Evolutionary conservation across 768 basidiomycete species (phyloP).

Genomic region (Podaxis sp.): DNA sequence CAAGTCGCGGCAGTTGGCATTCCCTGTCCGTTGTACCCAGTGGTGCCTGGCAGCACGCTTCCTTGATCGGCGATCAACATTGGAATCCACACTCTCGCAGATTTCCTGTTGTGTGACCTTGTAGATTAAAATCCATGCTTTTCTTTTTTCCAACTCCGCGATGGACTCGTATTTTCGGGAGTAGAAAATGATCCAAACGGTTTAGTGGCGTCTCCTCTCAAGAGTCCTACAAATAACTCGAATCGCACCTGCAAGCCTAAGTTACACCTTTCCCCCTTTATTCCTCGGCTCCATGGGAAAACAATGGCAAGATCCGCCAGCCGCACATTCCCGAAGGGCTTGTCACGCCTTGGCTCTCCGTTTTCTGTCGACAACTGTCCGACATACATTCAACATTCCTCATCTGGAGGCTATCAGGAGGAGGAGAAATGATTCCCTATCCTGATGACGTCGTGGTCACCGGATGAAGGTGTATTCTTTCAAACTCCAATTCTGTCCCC

Average conservation of each 20-base stretch:
- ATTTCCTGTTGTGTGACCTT: conserved; percentile 17
- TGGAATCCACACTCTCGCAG: conserved; percentile 33
- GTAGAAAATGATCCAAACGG: conserved; percentile 27
- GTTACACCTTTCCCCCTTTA: conserved; percentile 17
- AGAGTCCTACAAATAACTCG: conserved; percentile 23
- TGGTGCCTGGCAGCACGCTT: conserved; percentile 39
- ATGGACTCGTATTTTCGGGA: conserved; percentile 12
- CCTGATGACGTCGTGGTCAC: background rate
- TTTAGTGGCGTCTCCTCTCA: conserved; percentile 33
- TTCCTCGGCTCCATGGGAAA: conserved; percentile 23
- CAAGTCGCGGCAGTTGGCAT: conserved; percentile 36
- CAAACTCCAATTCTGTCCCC: background rate
- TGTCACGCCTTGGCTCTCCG: conserved; percentile 14
- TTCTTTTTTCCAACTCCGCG: conserved; percentile 30
- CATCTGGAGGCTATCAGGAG: background rate
- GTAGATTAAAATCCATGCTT: conserved; percentile 13
- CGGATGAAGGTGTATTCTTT: background rate
- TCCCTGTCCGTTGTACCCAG: conserved; percentile 15
- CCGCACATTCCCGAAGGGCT: conserved; percentile 19
- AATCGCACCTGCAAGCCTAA: conserved; percentile 19
- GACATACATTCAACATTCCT: conserved; percentile 1
- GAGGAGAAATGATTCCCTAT: background rate
- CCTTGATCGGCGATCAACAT: conserved; percentile 67
- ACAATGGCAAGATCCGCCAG: conserved; percentile 13
- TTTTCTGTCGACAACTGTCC: background rate